Percentiles rank a stretch among this genome's conserved stretches.
Conservation (phyloP, 805 yeast species). For the Saccharomyces eubayanus region DNA sequence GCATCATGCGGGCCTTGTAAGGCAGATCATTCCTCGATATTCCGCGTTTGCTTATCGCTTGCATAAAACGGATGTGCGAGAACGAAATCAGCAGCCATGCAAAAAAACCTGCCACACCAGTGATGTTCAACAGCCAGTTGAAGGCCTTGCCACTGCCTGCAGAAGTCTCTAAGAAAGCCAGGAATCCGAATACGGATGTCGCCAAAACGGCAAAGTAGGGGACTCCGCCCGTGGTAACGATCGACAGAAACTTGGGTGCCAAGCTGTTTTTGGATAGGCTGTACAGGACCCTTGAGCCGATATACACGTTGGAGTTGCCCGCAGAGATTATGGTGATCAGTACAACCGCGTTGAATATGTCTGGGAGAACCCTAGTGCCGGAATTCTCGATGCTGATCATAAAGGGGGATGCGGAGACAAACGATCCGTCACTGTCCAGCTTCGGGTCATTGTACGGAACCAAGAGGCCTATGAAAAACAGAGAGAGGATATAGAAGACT, state of each 20-base stretch:
- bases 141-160: slow-evolving; percentile 46
- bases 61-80: slow-evolving; percentile 59
- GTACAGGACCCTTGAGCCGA: slow-evolving; percentile 55
- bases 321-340: slow-evolving; percentile 57
- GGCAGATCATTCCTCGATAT: slow-evolving; percentile 59
- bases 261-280: slow-evolving; percentile 47
- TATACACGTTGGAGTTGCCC: slow-evolving; percentile 64
- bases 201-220: slow-evolving; percentile 47
- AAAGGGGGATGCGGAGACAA: slow-evolving; percentile 53
- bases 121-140: slow-evolving; percentile 59
- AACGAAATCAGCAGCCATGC: slow-evolving; percentile 58
- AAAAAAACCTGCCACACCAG: slow-evolving; percentile 65
- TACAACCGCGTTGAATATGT: slow-evolving; percentile 60
- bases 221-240: slow-evolving; percentile 46
- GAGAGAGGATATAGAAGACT: slow-evolving; percentile 50
- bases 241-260: slow-evolving; percentile 45
- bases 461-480: slow-evolving; percentile 56
- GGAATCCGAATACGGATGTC: slow-evolving; percentile 51
- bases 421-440: slow-evolving; percentile 29
- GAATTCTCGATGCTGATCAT: slow-evolving; percentile 57
- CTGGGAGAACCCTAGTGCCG: slow-evolving; percentile 54
- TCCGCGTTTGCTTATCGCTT: slow-evolving; percentile 48
- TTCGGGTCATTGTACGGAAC: slow-evolving; percentile 57
- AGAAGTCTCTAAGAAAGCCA: slow-evolving; percentile 49
- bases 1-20: slow-evolving; percentile 58